Percentiles rank a stretch among this genome's conserved stretches.
phyloP scores from a whole-genome alignment of 164 flowering plant genomes.

The Brasenia schreberi region DNA sequence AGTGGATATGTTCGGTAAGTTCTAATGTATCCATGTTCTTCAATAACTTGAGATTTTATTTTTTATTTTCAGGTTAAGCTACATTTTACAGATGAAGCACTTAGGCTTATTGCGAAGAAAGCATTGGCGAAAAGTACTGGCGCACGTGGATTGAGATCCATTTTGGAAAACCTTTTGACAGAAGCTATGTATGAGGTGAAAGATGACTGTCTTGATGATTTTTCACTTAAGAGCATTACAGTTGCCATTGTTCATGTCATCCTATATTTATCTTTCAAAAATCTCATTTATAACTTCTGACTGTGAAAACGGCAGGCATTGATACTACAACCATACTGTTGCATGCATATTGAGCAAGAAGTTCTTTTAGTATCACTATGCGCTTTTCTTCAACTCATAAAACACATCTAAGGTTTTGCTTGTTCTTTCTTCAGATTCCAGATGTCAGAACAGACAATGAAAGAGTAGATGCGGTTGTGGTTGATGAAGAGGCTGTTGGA shows the following conservation, averaged over 20 bases:
- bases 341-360: not conserved
- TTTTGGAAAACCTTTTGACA: constrained; percentile 72
- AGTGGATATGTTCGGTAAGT: too few species aligned
- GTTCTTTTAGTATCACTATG: not conserved
- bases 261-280: not conserved
- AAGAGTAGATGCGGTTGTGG: constrained; percentile 79
- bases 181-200: constrained; percentile 98
- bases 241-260: not conserved
- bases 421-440: constrained; percentile 45
- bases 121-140: constrained; percentile 95
- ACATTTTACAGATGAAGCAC: constrained; percentile 79
- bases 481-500: constrained; percentile 84
- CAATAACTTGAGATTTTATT: not conserved
- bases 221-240: not conserved
- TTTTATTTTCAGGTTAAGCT: constrained; percentile 63
- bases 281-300: too few species aligned
- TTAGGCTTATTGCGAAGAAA: constrained; percentile 65
- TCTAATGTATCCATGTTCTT: not conserved
- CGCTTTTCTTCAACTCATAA: not conserved
- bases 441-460: constrained; percentile 66
- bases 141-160: constrained; percentile 85
- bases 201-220: not conserved
- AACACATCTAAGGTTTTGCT: not conserved
- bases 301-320: too few species aligned
- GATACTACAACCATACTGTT: too few species aligned